Conservation (phyloP, 208 protist genomes). For the Trypanosoma brucei region DNA sequence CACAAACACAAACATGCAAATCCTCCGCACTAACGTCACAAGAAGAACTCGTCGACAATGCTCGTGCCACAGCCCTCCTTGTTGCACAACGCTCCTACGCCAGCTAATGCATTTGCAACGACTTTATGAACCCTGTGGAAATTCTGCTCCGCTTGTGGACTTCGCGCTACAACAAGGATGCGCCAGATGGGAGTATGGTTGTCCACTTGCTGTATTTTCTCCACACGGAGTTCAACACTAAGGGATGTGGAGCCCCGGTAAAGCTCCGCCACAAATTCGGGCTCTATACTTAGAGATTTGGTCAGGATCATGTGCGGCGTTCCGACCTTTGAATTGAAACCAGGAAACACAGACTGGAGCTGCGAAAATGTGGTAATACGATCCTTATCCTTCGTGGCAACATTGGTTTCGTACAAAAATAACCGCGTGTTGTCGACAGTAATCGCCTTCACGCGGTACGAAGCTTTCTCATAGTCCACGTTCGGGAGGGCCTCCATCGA, state of each 20-base stretch:
- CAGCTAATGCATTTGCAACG: not conserved
- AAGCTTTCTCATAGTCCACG: constrained; percentile 72
- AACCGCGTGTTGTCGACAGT: constrained; percentile 24
- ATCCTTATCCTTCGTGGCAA: constrained; percentile 55
- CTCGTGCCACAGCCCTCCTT: constrained; percentile 3
- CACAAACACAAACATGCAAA: not conserved
- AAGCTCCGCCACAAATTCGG: constrained; percentile 29
- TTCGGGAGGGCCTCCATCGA: constrained; percentile 82
- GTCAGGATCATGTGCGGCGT: constrained; percentile 23
- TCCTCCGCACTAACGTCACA: constrained; percentile 2
- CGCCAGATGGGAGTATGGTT: constrained; percentile 44
- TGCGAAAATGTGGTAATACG: constrained; percentile 60
- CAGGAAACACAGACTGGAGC: constrained; percentile 71
- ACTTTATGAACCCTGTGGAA: constrained; percentile 17
- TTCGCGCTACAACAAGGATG: constrained; percentile 40
- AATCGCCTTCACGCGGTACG: constrained; percentile 47
- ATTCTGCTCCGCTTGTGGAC: constrained; percentile 43
- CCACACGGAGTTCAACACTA: constrained; percentile 45
- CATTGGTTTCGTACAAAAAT: constrained; percentile 52
- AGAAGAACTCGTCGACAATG: constrained; percentile 15
- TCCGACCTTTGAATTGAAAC: constrained; percentile 45
- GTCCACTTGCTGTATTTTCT: constrained; percentile 34
- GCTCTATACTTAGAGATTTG: constrained; percentile 20
- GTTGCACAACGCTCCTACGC: constrained; percentile 10
- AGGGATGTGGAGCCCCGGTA: constrained; percentile 57